These are phyloP conservation scores for Arachis monticola DNA, from an alignment of 331 rosid genomes.

Conservation along the genomic window DNA sequence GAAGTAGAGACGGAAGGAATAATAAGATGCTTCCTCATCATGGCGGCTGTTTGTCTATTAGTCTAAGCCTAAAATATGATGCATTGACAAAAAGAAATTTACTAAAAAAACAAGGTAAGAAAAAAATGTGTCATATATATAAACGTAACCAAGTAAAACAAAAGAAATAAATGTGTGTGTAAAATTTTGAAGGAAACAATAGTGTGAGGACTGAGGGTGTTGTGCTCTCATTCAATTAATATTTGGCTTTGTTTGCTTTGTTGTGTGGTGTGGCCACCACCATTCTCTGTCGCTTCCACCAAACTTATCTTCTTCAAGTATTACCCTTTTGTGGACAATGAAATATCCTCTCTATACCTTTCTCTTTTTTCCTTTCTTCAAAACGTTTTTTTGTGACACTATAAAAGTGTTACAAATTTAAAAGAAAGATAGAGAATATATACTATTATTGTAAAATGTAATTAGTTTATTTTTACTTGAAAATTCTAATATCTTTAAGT, in stretches of 20 bases:
- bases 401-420: too few species aligned
- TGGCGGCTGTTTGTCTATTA: slow-evolving; percentile 13
- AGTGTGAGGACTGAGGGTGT: slow-evolving; percentile 7
- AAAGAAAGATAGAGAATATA: too few species aligned
- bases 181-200: neutral
- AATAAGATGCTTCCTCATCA: slow-evolving; percentile 27
- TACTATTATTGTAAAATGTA: too few species aligned
- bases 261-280: neutral
- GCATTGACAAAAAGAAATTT: neutral
- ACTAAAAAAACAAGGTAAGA: too few species aligned
- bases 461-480: neutral
- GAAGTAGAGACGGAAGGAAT: neutral
- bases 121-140: too few species aligned
- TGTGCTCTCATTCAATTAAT: neutral
- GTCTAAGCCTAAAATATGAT: neutral
- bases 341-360: too few species aligned
- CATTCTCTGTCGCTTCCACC: neutral
- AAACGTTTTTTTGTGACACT: too few species aligned
- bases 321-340: neutral
- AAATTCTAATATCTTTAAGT: neutral
- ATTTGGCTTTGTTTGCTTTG: slow-evolving; percentile 7
- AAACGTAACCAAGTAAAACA: neutral
- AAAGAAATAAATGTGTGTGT: neutral
- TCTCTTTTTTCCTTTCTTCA: too few species aligned
- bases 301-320: slow-evolving; percentile 7